Evolutionary conservation across 169 alveolate genomes (phyloP), one percentile per base, ranked within the genome.

Genomic region (Plasmodium chabaudi): DNA sequence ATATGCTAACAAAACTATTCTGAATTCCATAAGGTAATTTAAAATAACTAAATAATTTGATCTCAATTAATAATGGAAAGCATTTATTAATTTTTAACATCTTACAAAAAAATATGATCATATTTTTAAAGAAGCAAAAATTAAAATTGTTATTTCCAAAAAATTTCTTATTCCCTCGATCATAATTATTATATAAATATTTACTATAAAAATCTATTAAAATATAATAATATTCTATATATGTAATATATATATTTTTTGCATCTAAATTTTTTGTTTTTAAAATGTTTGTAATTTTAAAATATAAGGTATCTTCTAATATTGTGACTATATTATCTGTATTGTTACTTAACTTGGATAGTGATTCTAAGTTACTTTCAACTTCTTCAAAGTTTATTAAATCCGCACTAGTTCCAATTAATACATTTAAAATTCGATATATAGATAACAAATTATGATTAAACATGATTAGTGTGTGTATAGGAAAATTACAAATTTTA

Each of bases 31-130:
- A 82, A 2, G 53, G 12, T 23, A 82, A n/a, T 17, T 64, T 70
- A 47, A 82, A 82, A 67, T 82, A 82, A 67, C n/a, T 53, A 39
- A 67, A 23, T 19, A 82, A 25, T 27, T 82, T 82, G n/a, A 82
- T 65, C 65, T 79, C 89, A 5, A 79, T 67, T 15, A 82, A 42
- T 1, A 82, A 15, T 12, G 67, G 90, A 51, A 82, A 82, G 5
- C 90, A 82, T 13, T 82, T 82, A 47, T 82, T 82, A 5, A 82
- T 82, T 53, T 67, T 67, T 82, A 82, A 67, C 1, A 82, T 82
- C 17, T 82, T 82, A 67, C 90, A 82, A 67, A 82, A 82, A 46
- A 82, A 82, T 10, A 1, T 46, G 55, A 42, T 68, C 2, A 82
- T 55, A 27, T 56, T 55, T 60, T 82, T 60, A 56, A 82, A 82